Percentiles rank a stretch among this genome's conserved stretches.
These are phyloP conservation scores for Aspergillus mulundensis DNA, from an alignment of 495 filamentous ascomycete species.

Conservation along the genomic window DNA sequence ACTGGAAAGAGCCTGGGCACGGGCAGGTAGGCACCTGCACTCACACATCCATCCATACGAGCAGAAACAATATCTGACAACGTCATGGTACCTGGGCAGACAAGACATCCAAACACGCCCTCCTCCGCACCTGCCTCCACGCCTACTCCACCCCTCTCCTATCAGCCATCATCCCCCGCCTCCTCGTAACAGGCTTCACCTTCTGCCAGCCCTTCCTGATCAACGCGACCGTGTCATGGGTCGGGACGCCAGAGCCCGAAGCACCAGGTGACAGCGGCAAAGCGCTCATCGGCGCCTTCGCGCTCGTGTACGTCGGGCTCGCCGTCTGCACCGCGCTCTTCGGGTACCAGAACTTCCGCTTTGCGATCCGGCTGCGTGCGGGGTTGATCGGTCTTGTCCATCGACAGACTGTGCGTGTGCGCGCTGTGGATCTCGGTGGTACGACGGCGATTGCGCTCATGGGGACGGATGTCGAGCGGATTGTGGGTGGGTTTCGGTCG, in stretches of 20 bases:
- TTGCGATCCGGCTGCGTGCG: not conserved
- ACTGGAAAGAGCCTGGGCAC: not conserved
- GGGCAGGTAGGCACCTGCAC: not conserved
- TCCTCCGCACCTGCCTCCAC: not conserved
- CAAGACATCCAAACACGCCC: not conserved
- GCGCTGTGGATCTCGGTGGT: not conserved
- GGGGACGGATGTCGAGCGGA: slow-evolving; percentile 9
- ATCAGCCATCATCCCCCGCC: slow-evolving; percentile 1
- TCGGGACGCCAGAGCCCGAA: not conserved
- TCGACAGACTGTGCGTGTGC: not conserved
- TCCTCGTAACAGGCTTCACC: slow-evolving; percentile 1
- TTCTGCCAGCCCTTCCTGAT: slow-evolving; percentile 14
- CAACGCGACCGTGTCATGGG: slow-evolving; percentile 4
- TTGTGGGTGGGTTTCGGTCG: not conserved
- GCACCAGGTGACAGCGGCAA: not conserved
- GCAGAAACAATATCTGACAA: not conserved
- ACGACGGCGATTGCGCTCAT: slow-evolving; percentile 1
- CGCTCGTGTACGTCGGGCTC: not conserved
- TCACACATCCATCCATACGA: not conserved
- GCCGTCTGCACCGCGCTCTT: slow-evolving; percentile 1
- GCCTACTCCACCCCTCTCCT: slow-evolving; percentile 3
- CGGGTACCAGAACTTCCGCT: slow-evolving; percentile 1
- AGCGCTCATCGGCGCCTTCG: slow-evolving; percentile 2
- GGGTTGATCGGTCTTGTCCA: slow-evolving; percentile 5
- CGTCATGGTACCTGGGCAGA: not conserved